These are phyloP conservation scores for Limnanthes douglasii DNA, from an alignment of 345 rosid species.

Conservation along the genomic window DNA sequence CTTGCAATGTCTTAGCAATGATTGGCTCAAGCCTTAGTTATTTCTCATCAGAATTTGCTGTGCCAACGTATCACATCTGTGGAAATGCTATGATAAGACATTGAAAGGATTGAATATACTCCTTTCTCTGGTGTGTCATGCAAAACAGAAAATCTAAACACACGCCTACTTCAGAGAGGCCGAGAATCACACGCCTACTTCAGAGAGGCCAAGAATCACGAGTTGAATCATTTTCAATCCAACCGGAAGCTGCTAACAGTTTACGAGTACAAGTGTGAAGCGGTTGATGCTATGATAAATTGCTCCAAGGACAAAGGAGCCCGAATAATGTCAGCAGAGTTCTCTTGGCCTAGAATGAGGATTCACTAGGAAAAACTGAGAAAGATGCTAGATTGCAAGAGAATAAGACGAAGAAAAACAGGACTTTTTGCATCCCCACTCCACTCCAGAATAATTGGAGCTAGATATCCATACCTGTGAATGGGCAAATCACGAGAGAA, in stretches of 20 bases:
- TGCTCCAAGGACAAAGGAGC: constrained; percentile 71
- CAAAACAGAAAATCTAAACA: no score
- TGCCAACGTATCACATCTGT: no score
- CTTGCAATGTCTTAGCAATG: no score
- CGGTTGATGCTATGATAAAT: constrained; percentile 49
- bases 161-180: no score
- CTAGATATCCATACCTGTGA: constrained; percentile 85
- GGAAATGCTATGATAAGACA: no score
- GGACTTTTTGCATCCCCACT: constrained; percentile 85
- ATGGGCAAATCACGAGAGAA: constrained; percentile 80
- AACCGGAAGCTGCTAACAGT: constrained; percentile 54
- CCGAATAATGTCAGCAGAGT: constrained; percentile 55
- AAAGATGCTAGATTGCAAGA: constrained; percentile 34
- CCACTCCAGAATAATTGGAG: constrained; percentile 81
- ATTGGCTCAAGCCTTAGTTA: no score
- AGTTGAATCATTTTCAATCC: constrained; percentile 61
- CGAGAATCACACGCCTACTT: no score
- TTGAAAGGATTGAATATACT: no score
- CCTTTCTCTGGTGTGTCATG: no score
- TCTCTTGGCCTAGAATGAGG: constrained; percentile 82
- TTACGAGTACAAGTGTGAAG: constrained; percentile 83
- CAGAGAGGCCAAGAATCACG: no score
- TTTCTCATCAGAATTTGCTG: no score
- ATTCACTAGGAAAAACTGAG: constrained; percentile 49
- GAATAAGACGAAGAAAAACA: constrained; percentile 32